Percentiles rank a stretch among this genome's conserved stretches.
phyloP scores from a whole-genome alignment of 371 early-diverging fungal species.

The Blakeslea trispora region DNA sequence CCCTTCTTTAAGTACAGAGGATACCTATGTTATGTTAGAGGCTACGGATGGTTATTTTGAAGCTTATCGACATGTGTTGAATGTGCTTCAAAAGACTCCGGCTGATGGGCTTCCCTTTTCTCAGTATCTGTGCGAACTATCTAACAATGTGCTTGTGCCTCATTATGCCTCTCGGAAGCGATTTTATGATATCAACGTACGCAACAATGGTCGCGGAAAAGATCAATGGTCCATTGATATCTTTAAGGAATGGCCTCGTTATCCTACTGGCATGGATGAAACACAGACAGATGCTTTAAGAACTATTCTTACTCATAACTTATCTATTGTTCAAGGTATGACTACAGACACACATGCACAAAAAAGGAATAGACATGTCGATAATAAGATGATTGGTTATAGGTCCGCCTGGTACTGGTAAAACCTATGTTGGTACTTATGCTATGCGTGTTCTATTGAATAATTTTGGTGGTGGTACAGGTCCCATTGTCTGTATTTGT shows the following conservation, averaged over 20 bases:
- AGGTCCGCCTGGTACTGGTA: constrained; percentile 78
- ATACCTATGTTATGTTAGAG: constrained; percentile 50
- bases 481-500: constrained; percentile 67
- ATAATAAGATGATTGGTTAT: too few relatives aligned
- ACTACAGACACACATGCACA: too few relatives aligned
- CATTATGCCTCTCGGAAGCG: constrained; percentile 42
- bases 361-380: too few relatives aligned
- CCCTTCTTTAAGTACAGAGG: constrained; percentile 31
- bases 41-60: constrained; percentile 56
- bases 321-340: constrained; percentile 60
- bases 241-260: constrained; percentile 32
- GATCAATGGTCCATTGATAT: constrained; percentile 36
- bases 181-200: constrained; percentile 35
- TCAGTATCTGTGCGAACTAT: constrained; percentile 21
- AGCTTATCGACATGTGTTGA: constrained; percentile 52
- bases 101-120: constrained; percentile 19
- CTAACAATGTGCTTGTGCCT: constrained; percentile 23
- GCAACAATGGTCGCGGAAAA: neutral
- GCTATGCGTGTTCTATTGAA: constrained; percentile 57
- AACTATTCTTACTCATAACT: constrained; percentile 51
- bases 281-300: constrained; percentile 58
- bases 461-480: constrained; percentile 38
- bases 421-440: constrained; percentile 69
- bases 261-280: constrained; percentile 41
- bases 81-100: constrained; percentile 19